These are phyloP conservation scores for Ustilago tritici DNA, from an alignment of 1,284 basidiomycete species.

Conservation along the genomic window DNA sequence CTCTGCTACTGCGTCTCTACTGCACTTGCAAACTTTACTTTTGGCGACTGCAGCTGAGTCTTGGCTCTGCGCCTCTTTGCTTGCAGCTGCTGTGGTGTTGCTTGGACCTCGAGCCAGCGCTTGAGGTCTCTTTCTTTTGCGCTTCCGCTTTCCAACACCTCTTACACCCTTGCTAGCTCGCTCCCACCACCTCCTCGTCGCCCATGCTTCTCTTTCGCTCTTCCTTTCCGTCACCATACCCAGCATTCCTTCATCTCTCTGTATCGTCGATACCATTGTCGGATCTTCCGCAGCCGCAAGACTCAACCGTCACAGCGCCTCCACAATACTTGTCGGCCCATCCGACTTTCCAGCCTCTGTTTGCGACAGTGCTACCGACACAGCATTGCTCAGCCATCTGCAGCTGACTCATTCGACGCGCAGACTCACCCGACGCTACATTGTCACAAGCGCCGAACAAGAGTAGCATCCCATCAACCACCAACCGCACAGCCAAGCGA, in stretches of 20 bases:
- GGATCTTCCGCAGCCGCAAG: not conserved
- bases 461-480: not conserved
- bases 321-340: not conserved
- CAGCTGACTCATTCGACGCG: not conserved
- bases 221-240: not conserved
- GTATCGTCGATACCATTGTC: not conserved
- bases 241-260: not conserved
- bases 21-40: not conserved
- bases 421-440: not conserved
- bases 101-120: not conserved
- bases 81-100: not conserved
- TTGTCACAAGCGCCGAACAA: not conserved
- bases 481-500: not conserved
- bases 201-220: not conserved
- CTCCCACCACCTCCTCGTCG: not conserved
- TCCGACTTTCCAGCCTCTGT: not conserved
- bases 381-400: not conserved
- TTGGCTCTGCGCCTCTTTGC: constrained; percentile 1
- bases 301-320: not conserved
- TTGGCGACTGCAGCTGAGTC: not conserved
- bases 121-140: not conserved
- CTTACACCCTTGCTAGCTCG: not conserved
- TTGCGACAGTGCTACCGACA: not conserved
- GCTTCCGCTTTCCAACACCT: not conserved
- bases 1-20: no score